Evolutionary conservation across 2,329 filamentous ascomycete genomes (phyloP).

Genomic region (Fusarium heterosporum): DNA sequence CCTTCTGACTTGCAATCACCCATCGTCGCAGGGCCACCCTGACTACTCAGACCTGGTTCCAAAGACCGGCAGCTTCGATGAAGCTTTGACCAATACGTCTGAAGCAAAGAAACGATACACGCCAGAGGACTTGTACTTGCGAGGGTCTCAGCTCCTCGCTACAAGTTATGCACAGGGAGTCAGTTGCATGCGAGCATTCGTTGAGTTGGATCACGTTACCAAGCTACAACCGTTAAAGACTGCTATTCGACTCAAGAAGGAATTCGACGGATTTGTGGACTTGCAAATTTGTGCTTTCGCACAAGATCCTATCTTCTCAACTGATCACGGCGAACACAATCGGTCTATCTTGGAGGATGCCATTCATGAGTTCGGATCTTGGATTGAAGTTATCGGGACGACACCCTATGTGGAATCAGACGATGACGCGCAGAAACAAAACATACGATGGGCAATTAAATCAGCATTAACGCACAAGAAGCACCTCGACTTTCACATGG

Average conservation of each 20-base stretch:
- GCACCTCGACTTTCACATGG: constrained; percentile 15
- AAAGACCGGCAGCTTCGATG: constrained; percentile 1
- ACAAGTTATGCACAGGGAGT: constrained; percentile 15
- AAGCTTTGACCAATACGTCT: constrained; percentile 13
- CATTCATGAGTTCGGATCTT: background rate
- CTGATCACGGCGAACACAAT: background rate
- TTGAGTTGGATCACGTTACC: constrained; percentile 19
- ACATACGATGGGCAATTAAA: constrained; percentile 14
- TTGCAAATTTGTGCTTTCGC: constrained; percentile 21
- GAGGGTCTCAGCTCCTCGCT: constrained; percentile 15
- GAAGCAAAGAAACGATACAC: constrained; percentile 30
- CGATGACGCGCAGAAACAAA: background rate
- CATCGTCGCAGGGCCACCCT: background rate
- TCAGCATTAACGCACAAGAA: background rate
- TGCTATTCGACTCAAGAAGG: background rate
- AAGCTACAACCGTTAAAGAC: background rate
- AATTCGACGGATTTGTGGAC: background rate
- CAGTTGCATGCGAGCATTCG: background rate
- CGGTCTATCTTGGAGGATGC: background rate
- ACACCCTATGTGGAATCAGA: constrained; percentile 11
- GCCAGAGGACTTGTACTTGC: constrained; percentile 12
- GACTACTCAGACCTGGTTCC: constrained; percentile 14
- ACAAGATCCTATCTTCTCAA: constrained; percentile 23
- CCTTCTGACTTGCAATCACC: constrained; percentile 8
- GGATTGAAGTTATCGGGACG: background rate